Conservation (phyloP, 345 rosid genomes). For the Citropsis articulata region DNA sequence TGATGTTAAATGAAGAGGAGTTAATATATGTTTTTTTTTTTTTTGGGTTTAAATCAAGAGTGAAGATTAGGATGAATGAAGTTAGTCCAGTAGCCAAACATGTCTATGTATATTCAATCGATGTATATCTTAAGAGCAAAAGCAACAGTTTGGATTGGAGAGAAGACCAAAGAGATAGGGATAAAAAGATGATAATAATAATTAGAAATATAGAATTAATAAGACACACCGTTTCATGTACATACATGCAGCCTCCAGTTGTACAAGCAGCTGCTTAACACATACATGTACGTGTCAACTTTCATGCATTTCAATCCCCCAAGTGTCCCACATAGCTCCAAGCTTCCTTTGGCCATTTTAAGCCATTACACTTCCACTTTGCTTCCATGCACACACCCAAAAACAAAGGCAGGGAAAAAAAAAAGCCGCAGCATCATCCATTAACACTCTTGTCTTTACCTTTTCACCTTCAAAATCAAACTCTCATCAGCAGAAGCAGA, state of each 20-base stretch:
- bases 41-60: no score
- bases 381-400: slow-evolving; percentile 31
- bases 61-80: not conserved
- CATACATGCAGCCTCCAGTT: not conserved
- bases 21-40: no score
- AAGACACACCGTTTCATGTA: not conserved
- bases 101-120: no score
- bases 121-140: not conserved
- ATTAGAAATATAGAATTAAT: no score
- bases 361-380: slow-evolving; percentile 28
- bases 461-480: not conserved
- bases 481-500: not conserved
- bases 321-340: slow-evolving; percentile 35
- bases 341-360: slow-evolving; percentile 14
- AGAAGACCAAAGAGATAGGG: no score
- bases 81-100: slow-evolving; percentile 5
- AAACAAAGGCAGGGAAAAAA: no score
- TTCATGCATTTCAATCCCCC: slow-evolving; percentile 16
- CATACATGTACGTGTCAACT: slow-evolving; percentile 30
- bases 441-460: not conserved
- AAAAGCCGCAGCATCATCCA: not conserved
- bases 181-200: no score
- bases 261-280: slow-evolving; percentile 11
- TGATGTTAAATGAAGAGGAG: no score
- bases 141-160: no score